Base-by-base conservation (phyloP, 176 grass and related monocot genomes). In the Oryza meyeriana region DNA sequence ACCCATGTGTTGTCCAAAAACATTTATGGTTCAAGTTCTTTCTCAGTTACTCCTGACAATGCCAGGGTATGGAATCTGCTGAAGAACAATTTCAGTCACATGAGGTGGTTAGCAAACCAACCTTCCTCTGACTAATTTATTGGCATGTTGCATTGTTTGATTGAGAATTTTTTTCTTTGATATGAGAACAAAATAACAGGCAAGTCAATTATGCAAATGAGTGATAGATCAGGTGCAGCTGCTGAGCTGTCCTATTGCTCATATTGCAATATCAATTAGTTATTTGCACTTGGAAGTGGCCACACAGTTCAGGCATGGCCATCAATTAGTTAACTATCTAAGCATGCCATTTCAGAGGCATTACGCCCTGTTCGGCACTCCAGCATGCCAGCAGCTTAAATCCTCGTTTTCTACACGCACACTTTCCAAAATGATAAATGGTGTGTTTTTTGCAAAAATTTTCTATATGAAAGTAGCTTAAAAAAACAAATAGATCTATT, bases 161-260 rank as follows among this genome's bases (percentile, higher is more conserved):
- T 39, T 58, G 36, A 70, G 11, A 36, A 16, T 12, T 5, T 35
- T 63, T 57, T 30, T 79, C 35, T 26, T 18, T 75, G 34, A 42
- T 40, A 58, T 64, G 28, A 80, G 76, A 73, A 38, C 38, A 84
- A 80, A 40, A 40, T 40, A 40, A 20, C n/a, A 78, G 72, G 59
- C 71, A 16, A 72, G 72, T 89, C 77, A 85, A 81, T 78, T 75
- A 82, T 81, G 73, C 27, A 64, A 72, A 81, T 69, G 44, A 72
- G 71, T 59, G 55, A 59, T 55, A 55, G 50, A 25, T 58, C 87
- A 89, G 36, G 83, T 77, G 64, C 71, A 76, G 55, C 41, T 38
- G 34, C 33, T 77, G 44, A 85, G 83, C 73, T 83, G 79, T 83
- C 80, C 87, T 40, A 16, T 24, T 22, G 66, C 5, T 42, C 32